A percentile compares a stretch with the other conserved stretches of the same genome.
Conservation (phyloP, 768 basidiomycete genomes). For the Russula sp. region DNA sequence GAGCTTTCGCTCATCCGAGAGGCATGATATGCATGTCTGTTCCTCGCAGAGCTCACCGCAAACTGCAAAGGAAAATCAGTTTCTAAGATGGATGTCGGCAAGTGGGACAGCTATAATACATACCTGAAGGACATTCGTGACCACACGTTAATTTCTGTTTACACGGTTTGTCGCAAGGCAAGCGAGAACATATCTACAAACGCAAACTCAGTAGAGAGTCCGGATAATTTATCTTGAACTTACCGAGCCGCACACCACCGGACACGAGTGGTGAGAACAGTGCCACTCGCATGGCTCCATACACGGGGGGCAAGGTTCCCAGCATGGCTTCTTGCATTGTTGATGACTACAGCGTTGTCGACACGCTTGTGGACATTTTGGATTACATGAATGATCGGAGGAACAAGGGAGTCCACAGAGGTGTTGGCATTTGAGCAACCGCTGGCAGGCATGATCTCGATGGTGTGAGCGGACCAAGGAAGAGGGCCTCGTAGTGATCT, state of each 20-base stretch:
- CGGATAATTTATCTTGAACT: conserved; percentile 17
- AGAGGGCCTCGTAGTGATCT: neutral
- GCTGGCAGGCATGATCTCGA: conserved; percentile 36
- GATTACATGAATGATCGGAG: conserved; percentile 34
- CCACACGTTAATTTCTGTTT: conserved; percentile 37
- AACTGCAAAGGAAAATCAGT: conserved; percentile 32
- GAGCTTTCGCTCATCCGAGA: conserved; percentile 29
- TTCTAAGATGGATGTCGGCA: neutral
- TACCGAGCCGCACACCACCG: conserved; percentile 41
- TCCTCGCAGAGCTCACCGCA: conserved; percentile 40
- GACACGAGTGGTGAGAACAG: conserved; percentile 39
- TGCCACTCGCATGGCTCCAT: conserved; percentile 39
- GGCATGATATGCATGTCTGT: conserved; percentile 39
- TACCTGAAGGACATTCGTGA: conserved; percentile 42
- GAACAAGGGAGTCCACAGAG: conserved; percentile 36
- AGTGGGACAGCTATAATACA: conserved; percentile 16
- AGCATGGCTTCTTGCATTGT: conserved; percentile 36
- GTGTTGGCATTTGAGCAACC: conserved; percentile 37
- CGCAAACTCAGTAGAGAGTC: neutral
- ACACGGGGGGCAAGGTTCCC: conserved; percentile 38
- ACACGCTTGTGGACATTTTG: conserved; percentile 33
- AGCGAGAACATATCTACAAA: conserved; percentile 38
- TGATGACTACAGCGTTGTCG: conserved; percentile 36
- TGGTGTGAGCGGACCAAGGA: conserved; percentile 30
- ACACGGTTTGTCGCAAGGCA: conserved; percentile 41